Evolutionary conservation across 495 filamentous ascomycete species (phyloP), one percentile per base, ranked within the genome.

Genomic region (Aspergillus diversus): DNA sequence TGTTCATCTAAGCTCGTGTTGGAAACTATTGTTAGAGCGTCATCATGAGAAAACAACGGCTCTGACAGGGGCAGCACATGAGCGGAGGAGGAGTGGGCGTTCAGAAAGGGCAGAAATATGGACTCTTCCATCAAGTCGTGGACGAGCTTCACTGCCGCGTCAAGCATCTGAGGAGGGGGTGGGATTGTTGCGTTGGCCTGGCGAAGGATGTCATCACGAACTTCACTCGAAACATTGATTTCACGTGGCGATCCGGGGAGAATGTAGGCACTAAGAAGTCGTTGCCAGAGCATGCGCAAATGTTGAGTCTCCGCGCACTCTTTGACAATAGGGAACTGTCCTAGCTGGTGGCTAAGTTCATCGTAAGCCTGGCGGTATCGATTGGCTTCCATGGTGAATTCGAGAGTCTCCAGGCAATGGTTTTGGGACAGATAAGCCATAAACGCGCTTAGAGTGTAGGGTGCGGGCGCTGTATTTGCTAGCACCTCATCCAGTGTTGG

Each of bases 101-200:
- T 79, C 55, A 80, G 66, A 63, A 83, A 78, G 33, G 80, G 73
- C 57, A 82, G 71, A 66, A 77, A 80, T 4, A 98, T 92, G 4
- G 92, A 97, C 68, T 97, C 95, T 69, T 97, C 93, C 92, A 99
- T 98, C 62, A 99, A 78, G 61, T 98, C 94, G 72, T 93, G 92
- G 15, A 97, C 90, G 56, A 96, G 94, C 60, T 87, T 84, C 16
- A 95, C 92, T n/a, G 95, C 95, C n/a, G 88, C 81, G 68, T 96
- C 92, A 31, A 99, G 81, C 35, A 86, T 84, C 53, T 89, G 84
- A 5, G 95, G 96, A 21, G 82, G 73, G 0, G 95, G 96, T 6
- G 96, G 92, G 4, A 79, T 76, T n/a, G 81, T 71, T 9, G 78
- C 74, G 39, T 83, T 81, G 7, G 87, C 81, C 51, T 92, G 80